Percentiles rank a stretch among this genome's conserved stretches.
Evolutionary conservation across 257 asterid species (phyloP).

Genomic region (Solanum sejunctum): DNA sequence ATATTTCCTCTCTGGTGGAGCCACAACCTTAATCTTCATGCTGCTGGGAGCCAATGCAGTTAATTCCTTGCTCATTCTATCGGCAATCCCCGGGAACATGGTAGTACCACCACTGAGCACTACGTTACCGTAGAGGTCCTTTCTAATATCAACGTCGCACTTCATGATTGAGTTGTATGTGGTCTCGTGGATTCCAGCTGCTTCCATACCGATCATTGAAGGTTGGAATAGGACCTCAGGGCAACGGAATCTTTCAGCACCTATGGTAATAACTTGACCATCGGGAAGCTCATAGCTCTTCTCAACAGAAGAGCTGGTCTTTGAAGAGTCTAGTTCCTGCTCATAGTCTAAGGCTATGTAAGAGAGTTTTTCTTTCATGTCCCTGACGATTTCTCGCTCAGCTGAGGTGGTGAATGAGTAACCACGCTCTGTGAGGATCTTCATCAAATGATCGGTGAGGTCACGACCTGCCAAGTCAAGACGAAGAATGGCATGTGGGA

Average conservation of each 20-base stretch:
- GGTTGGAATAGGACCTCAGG: slow-evolving; percentile 44
- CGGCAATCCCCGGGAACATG: slow-evolving; percentile 31
- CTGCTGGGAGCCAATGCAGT: slow-evolving; percentile 34
- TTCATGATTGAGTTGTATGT: slow-evolving; percentile 33
- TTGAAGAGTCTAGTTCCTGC: slow-evolving; percentile 25
- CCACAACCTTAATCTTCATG: slow-evolving; percentile 37
- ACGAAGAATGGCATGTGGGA: slow-evolving; percentile 34
- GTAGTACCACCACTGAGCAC: slow-evolving; percentile 37
- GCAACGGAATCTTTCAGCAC: slow-evolving; percentile 33
- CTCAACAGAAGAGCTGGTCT: slow-evolving; percentile 27
- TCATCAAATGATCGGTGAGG: slow-evolving; percentile 25
- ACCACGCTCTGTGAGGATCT: slow-evolving; percentile 34
- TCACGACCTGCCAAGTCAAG: slow-evolving; percentile 37
- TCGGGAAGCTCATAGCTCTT: slow-evolving; percentile 32
- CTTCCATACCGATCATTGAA: slow-evolving; percentile 27
- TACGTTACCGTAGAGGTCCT: slow-evolving; percentile 29
- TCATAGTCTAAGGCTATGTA: slow-evolving; percentile 34
- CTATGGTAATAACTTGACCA: slow-evolving; percentile 34
- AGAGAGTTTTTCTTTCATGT: slow-evolving; percentile 25
- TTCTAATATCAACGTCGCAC: slow-evolving; percentile 38
- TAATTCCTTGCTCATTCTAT: slow-evolving; percentile 30
- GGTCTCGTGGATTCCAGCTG: slow-evolving; percentile 35
- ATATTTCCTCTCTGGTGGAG: slow-evolving; percentile 31
- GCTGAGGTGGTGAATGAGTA: slow-evolving; percentile 27
- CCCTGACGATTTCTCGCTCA: slow-evolving; percentile 34